A percentile compares a stretch with the other conserved stretches of the same genome.
These are phyloP conservation scores for Botrytis byssoidea DNA, from an alignment of 2,329 filamentous ascomycete genomes.

Conservation along the genomic window DNA sequence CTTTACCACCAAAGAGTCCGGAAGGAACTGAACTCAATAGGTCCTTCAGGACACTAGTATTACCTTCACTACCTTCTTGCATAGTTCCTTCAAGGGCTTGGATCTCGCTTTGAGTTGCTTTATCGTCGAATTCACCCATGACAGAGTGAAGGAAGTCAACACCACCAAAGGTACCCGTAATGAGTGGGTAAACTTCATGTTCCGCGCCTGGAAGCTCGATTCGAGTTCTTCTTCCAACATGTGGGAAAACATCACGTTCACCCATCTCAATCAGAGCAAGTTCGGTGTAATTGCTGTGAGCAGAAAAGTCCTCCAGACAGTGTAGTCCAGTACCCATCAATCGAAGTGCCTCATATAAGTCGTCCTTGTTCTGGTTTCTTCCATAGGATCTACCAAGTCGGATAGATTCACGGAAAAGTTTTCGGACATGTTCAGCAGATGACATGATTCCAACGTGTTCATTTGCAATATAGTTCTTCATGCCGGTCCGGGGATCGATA, in stretches of 20 bases:
- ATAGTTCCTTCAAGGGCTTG: conserved; percentile 85
- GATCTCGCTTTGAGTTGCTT: conserved; percentile 87
- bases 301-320: conserved; percentile 88
- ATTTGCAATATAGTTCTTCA: conserved; percentile 95
- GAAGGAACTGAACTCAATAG: conserved; percentile 79
- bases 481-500: conserved; percentile 70
- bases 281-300: conserved; percentile 91
- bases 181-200: conserved; percentile 70
- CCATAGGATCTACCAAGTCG: conserved; percentile 76
- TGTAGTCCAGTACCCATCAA: conserved; percentile 85
- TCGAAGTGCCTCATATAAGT: conserved; percentile 83
- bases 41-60: conserved; percentile 74
- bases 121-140: conserved; percentile 76
- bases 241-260: conserved; percentile 78
- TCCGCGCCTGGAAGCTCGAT: conserved; percentile 67
- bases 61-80: conserved; percentile 58
- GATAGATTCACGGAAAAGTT: conserved; percentile 71
- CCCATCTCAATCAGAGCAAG: conserved; percentile 85
- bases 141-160: conserved; percentile 94
- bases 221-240: conserved; percentile 74
- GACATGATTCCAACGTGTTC: conserved; percentile 77
- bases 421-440: conserved; percentile 73
- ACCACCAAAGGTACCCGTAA: conserved; percentile 91
- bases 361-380: conserved; percentile 63
- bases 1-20: conserved; percentile 72